Evolutionary conservation across 768 basidiomycete genomes (phyloP).

Genomic region (Tubosaeta sp.): DNA sequence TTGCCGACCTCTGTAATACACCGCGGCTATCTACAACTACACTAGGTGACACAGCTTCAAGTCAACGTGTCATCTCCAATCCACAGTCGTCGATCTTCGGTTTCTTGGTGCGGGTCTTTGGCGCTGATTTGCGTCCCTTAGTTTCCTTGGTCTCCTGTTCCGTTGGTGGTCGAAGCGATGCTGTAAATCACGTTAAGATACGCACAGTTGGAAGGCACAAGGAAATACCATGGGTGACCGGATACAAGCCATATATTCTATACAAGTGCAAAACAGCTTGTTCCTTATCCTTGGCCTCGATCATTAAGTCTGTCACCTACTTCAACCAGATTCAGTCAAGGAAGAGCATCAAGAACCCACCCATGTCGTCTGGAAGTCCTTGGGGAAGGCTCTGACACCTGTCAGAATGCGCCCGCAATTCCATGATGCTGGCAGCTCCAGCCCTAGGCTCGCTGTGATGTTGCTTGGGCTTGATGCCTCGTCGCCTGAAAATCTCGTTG

Average conservation of each 20-base stretch:
- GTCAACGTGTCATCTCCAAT: neutral
- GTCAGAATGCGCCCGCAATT: slow-evolving; percentile 82
- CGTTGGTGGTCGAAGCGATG: slow-evolving; percentile 41
- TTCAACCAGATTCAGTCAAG: neutral
- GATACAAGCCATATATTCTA: slow-evolving; percentile 66
- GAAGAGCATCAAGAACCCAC: slow-evolving; percentile 29
- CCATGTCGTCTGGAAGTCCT: slow-evolving; percentile 65
- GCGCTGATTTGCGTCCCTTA: slow-evolving; percentile 38
- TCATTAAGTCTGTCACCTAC: slow-evolving; percentile 69
- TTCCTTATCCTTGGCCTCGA: slow-evolving; percentile 92
- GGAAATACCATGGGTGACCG: slow-evolving; percentile 54
- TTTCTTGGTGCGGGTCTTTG: slow-evolving; percentile 8
- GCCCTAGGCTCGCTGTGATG: slow-evolving; percentile 89
- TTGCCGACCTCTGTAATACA: slow-evolving; percentile 9
- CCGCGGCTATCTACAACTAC: neutral
- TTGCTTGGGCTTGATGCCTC: slow-evolving; percentile 86
- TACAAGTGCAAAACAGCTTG: slow-evolving; percentile 88
- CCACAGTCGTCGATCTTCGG: neutral
- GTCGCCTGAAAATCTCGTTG: slow-evolving; percentile 65
- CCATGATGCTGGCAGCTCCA: slow-evolving; percentile 80
- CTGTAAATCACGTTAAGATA: slow-evolving; percentile 7
- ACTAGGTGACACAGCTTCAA: neutral
- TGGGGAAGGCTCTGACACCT: slow-evolving; percentile 66
- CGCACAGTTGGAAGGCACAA: neutral
- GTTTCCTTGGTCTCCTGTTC: slow-evolving; percentile 39